These are phyloP conservation scores for Chaetomiaceae sp. DNA, from an alignment of 2,329 filamentous ascomycete species.

Conservation along the genomic window DNA sequence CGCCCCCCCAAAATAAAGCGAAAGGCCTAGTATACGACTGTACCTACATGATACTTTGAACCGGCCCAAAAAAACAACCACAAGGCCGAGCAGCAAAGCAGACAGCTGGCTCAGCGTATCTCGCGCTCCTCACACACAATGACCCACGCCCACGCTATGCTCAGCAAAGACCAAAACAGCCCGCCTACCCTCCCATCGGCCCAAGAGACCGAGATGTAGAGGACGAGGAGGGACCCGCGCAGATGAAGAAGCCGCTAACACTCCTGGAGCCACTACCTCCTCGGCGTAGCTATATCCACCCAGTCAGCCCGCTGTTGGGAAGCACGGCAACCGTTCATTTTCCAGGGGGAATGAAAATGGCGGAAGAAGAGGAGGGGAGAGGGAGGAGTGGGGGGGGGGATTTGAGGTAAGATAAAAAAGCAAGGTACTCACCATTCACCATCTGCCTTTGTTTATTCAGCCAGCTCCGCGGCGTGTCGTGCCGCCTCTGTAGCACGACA, in stretches of 20 bases:
- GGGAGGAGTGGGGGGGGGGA: background rate
- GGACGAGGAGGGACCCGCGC: background rate
- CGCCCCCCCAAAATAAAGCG: background rate
- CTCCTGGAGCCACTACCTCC: conserved; percentile 39
- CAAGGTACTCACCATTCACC: conserved; percentile 54
- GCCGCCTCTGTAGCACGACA: conserved; percentile 69
- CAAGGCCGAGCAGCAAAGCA: background rate
- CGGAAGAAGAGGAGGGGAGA: background rate
- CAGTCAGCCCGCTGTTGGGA: too few species aligned
- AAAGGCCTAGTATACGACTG: too few species aligned
- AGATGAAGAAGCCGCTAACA: conserved; percentile 4
- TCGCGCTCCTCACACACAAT: background rate
- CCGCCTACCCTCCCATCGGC: background rate
- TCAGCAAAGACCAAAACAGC: conserved; percentile 2
- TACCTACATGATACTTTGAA: too few species aligned
- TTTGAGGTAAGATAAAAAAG: background rate
- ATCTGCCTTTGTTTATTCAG: conserved; percentile 75
- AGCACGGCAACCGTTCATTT: too few species aligned
- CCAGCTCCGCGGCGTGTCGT: conserved; percentile 75
- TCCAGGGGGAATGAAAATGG: too few species aligned
- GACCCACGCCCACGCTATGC: conserved; percentile 11
- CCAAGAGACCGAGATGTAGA: background rate
- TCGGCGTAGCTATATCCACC: conserved; percentile 37
- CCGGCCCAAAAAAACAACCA: background rate
- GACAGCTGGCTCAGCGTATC: background rate